A percentile compares a stretch with the other conserved stretches of the same genome.
These are phyloP conservation scores for Evernia prunastri DNA, from an alignment of 495 filamentous ascomycete species.

Conservation along the genomic window DNA sequence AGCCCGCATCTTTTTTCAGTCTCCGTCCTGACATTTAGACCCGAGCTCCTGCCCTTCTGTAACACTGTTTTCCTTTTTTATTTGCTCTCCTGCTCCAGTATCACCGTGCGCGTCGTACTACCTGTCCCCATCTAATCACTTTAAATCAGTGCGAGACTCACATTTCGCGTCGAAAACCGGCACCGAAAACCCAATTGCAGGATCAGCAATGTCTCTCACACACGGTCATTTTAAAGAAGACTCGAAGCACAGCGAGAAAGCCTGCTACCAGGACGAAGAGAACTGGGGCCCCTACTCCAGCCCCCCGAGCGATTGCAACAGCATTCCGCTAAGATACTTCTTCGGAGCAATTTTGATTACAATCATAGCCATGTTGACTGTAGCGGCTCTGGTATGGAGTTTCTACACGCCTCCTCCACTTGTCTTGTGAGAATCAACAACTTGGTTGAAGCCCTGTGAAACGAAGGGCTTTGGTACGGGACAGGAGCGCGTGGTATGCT, in stretches of 20 bases:
- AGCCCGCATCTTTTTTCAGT: too few species aligned
- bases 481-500: too few species aligned
- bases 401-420: background rate
- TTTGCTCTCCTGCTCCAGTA: background rate
- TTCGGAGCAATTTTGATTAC: background rate
- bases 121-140: background rate
- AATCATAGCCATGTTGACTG: background rate
- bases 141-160: background rate
- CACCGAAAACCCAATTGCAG: background rate
- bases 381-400: background rate
- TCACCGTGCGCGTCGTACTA: background rate
- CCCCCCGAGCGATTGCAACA: background rate
- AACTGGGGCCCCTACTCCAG: background rate
- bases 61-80: background rate
- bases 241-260: background rate
- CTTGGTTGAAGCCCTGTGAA: background rate
- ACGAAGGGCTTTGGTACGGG: too few species aligned
- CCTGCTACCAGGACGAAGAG: background rate
- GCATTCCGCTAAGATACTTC: background rate
- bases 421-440: background rate
- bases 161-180: background rate
- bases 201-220: background rate
- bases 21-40: too few species aligned
- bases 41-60: background rate
- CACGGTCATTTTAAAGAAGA: background rate